phyloP scores from a whole-genome alignment of 495 filamentous ascomycete genomes.

The Penicillium dipodomyicola region DNA sequence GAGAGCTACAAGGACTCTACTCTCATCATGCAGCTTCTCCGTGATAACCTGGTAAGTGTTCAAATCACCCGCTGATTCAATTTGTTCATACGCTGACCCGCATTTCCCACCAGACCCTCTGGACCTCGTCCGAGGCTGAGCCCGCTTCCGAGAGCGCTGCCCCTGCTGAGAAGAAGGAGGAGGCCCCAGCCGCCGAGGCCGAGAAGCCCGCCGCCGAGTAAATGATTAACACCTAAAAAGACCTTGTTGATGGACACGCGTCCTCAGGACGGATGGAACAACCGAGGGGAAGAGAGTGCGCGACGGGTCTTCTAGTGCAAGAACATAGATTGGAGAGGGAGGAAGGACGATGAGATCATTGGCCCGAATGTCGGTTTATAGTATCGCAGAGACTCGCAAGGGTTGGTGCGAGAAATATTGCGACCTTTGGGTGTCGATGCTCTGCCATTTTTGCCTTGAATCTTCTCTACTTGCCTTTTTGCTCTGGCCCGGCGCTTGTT shows the following conservation, averaged over 20 bases:
- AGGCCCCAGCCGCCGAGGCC: constrained; percentile 53
- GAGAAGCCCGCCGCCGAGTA: constrained; percentile 63
- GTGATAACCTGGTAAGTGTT: constrained; percentile 88
- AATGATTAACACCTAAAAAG: constrained; percentile 38
- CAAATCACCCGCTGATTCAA: background rate
- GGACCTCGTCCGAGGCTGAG: constrained; percentile 98
- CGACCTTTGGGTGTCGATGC: constrained; percentile 5
- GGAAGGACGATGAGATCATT: constrained; percentile 13
- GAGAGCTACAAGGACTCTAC: constrained; percentile 99
- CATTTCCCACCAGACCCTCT: constrained; percentile 72
- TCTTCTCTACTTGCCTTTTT: constrained; percentile 13
- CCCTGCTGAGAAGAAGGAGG: constrained; percentile 59
- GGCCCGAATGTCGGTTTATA: constrained; percentile 11
- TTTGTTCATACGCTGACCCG: constrained; percentile 22
- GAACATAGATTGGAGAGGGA: constrained; percentile 12
- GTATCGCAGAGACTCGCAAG: constrained; percentile 15
- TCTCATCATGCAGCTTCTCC: constrained; percentile 98
- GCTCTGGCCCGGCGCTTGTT: constrained; percentile 16
- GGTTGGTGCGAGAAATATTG: constrained; percentile 8
- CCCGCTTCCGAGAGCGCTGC: constrained; percentile 56
- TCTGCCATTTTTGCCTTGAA: constrained; percentile 14
- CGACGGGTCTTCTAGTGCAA: constrained; percentile 21
- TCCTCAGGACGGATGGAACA: constrained; percentile 32
- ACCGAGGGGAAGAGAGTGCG: constrained; percentile 18
- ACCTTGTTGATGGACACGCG: constrained; percentile 40